These are phyloP conservation scores for Scedosporium boydii DNA, from an alignment of 2,329 filamentous ascomycete species.

Conservation along the genomic window DNA sequence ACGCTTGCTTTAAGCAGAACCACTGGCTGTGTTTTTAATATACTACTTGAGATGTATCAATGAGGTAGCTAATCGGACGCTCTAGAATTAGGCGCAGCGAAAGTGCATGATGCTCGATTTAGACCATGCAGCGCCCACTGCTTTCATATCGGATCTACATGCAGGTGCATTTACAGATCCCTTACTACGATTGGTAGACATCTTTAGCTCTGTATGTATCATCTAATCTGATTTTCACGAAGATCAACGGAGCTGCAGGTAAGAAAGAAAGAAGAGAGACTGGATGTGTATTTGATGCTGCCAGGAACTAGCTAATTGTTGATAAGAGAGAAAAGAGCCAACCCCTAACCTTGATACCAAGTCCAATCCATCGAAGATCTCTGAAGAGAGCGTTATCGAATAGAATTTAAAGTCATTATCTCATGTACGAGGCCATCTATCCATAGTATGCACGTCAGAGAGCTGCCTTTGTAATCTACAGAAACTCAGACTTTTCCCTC, in stretches of 20 bases:
- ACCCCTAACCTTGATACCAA: not conserved
- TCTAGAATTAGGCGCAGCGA: too few species aligned
- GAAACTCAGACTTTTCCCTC: constrained; percentile 21
- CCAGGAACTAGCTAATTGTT: too few species aligned
- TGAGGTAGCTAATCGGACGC: too few species aligned
- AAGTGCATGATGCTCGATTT: too few species aligned
- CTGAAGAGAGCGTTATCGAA: not conserved
- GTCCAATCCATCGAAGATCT: not conserved
- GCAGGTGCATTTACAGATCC: too few species aligned
- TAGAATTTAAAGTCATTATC: not conserved
- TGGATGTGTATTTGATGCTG: not conserved
- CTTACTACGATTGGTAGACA: not conserved
- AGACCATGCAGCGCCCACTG: too few species aligned
- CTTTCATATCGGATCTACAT: too few species aligned
- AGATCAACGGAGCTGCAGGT: too few species aligned
- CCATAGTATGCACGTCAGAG: not conserved
- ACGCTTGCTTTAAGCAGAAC: not conserved
- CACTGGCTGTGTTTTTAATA: not conserved
- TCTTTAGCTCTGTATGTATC: not conserved
- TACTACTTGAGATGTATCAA: too few species aligned
- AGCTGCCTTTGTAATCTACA: not conserved
- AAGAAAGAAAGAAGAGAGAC: not conserved
- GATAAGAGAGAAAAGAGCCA: too few species aligned
- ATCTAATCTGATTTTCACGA: too few species aligned
- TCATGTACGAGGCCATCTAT: not conserved